These are phyloP conservation scores for grape (Vitis vinifera) DNA, from an alignment of 164 flowering plant species.

Conservation along the genomic window ASM3070453v1 NC_081818.1:27303501-27304000, in stretches of 20 bases:
- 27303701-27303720: constrained; percentile 26
- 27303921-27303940: neutral
- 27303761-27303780: constrained; percentile 24
- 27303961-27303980: too few relatives aligned
- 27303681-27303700: constrained; percentile 21
- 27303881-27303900: neutral
- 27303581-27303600: constrained; percentile 13
- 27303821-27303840: constrained; percentile 7
- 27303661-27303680: neutral
- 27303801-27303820: constrained; percentile 9
- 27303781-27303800: constrained; percentile 3
- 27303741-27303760: constrained; percentile 35
- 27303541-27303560: constrained; percentile 21
- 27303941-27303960: neutral
- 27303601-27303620: constrained; percentile 26
- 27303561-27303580: constrained; percentile 26
- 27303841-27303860: neutral
- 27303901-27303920: neutral
- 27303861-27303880: neutral
- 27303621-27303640: constrained; percentile 10
- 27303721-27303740: constrained; percentile 28
- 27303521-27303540: constrained; percentile 1
- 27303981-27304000: neutral
- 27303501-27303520: constrained; percentile 57
- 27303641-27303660: constrained; percentile 11